phyloP scores from a whole-genome alignment of 108 stramenopile genomes.

The Asterionellopsis glacialis region DNA sequence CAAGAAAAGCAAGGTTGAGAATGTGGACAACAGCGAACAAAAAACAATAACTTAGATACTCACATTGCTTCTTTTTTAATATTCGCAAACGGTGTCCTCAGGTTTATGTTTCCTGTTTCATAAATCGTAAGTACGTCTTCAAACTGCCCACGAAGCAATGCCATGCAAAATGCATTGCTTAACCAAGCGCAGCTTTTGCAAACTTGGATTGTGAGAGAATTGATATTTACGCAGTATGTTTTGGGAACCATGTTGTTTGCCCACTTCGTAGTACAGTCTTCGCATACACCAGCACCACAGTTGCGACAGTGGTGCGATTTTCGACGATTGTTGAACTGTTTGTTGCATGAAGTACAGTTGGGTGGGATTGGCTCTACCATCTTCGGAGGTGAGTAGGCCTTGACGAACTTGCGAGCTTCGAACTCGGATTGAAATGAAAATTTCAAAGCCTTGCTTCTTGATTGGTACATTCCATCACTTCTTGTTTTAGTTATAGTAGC shows the following conservation, averaged over 20 bases:
- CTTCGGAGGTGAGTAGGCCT: constrained; percentile 49
- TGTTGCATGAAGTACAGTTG: constrained; percentile 20
- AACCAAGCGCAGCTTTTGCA: constrained; percentile 65
- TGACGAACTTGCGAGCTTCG: constrained; percentile 34
- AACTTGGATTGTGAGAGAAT: constrained; percentile 34
- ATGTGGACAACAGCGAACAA: neutral
- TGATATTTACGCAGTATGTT: constrained; percentile 43
- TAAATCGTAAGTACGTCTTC: constrained; percentile 42
- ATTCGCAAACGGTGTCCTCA: constrained; percentile 62
- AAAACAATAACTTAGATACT: constrained; percentile 12
- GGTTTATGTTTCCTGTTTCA: constrained; percentile 69
- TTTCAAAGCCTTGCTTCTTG: constrained; percentile 3
- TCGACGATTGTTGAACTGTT: neutral
- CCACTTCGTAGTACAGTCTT: constrained; percentile 51
- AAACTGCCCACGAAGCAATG: constrained; percentile 57
- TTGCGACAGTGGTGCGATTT: constrained; percentile 43
- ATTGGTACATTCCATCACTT: too few relatives aligned
- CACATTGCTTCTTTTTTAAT: constrained; percentile 47
- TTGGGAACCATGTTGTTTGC: constrained; percentile 55
- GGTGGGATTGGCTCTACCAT: constrained; percentile 9
- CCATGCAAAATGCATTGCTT: constrained; percentile 59
- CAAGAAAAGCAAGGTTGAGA: neutral
- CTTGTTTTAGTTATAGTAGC: constrained; percentile 11
- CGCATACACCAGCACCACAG: constrained; percentile 64
- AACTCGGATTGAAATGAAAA: constrained; percentile 33